Evolutionary conservation across 1,284 basidiomycete species (phyloP).

Genomic region (Cutaneotrichosporon sp.): DNA sequence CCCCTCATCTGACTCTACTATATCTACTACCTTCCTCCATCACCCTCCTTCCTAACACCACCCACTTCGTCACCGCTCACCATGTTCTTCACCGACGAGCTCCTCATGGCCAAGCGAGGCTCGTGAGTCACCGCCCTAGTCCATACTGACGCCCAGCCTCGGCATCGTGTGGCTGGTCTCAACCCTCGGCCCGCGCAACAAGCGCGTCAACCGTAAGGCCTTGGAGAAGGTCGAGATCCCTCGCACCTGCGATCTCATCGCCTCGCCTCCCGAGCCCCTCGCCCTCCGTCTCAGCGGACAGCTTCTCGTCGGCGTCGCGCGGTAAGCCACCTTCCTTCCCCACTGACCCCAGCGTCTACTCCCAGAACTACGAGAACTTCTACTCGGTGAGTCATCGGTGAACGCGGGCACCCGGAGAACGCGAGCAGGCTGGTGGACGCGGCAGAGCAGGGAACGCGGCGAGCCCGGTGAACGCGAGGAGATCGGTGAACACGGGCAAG

Average conservation of each 20-base stretch:
- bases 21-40: too few relatives aligned
- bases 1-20: too few relatives aligned
- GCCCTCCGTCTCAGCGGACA: conserved; percentile 81
- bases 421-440: too few relatives aligned
- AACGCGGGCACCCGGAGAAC: too few relatives aligned
- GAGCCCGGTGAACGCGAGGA: too few relatives aligned
- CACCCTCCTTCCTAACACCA: too few relatives aligned
- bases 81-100: conserved; percentile 49
- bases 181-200: conserved; percentile 80
- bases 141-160: conserved; percentile 29
- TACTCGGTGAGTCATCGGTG: conserved; percentile 42
- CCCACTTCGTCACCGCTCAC: neutral
- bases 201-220: conserved; percentile 73
- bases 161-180: conserved; percentile 67
- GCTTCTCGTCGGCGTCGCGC: conserved; percentile 79
- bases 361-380: conserved; percentile 43
- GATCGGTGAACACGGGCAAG: too few relatives aligned
- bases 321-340: conserved; percentile 59
- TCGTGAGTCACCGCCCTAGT: conserved; percentile 31
- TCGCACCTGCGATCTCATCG: conserved; percentile 74
- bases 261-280: conserved; percentile 75
- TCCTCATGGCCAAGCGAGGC: conserved; percentile 44
- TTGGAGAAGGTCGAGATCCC: conserved; percentile 77
- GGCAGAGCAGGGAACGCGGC: too few relatives aligned
- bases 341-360: conserved; percentile 30